These are phyloP conservation scores for Excoecaria cochinchinensis DNA, from an alignment of 345 rosid genomes.

Conservation along the genomic window DNA sequence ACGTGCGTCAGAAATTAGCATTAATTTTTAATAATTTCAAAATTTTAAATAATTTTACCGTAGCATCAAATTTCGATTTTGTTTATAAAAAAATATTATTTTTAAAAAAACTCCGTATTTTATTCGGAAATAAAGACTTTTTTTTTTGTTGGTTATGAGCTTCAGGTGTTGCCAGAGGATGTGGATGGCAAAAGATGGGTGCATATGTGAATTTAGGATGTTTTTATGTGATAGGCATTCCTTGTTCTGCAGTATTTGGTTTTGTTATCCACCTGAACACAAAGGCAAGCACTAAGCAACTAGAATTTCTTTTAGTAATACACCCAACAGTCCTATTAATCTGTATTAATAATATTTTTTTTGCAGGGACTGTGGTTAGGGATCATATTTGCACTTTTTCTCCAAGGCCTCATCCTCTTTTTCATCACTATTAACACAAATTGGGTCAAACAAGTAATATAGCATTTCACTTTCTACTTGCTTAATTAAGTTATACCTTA, in stretches of 20 bases:
- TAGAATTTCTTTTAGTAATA: slow-evolving; percentile 20
- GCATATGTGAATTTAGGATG: slow-evolving; percentile 44
- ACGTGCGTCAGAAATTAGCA: too few species aligned
- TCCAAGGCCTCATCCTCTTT: slow-evolving; percentile 28
- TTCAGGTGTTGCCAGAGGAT: slow-evolving; percentile 52
- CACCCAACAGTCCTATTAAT: background rate
- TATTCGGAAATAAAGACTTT: too few species aligned
- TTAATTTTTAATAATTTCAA: too few species aligned
- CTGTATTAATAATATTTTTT: background rate
- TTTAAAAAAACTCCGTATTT: too few species aligned
- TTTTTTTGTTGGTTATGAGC: background rate
- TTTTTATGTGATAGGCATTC: slow-evolving; percentile 47
- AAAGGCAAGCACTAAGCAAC: background rate
- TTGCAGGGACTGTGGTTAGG: slow-evolving; percentile 56
- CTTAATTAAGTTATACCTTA: background rate
- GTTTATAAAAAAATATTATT: too few species aligned
- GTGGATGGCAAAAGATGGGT: slow-evolving; percentile 57
- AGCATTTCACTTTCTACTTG: background rate
- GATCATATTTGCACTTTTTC: slow-evolving; percentile 40
- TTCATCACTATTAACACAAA: background rate
- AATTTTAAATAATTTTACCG: too few species aligned
- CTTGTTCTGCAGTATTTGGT: slow-evolving; percentile 37
- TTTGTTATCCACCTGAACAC: slow-evolving; percentile 37
- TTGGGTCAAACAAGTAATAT: slow-evolving; percentile 2
- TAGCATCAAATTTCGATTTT: too few species aligned